Evolutionary conservation across 441 rosid genomes (phyloP).

Genomic region (Syzygium syzygioides): DNA sequence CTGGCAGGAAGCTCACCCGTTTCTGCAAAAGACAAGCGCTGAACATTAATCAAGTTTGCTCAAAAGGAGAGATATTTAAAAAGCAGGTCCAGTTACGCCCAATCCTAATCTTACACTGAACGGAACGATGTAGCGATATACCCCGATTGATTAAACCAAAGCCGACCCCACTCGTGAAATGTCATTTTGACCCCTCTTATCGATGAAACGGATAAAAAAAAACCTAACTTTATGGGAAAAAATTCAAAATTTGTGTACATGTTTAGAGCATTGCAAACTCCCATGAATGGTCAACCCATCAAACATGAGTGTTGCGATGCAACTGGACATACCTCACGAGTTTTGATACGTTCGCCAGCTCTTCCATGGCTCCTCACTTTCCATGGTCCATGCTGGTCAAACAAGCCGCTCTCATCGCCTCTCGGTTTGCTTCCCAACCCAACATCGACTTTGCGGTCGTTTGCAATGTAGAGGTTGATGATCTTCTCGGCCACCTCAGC

Average conservation of each 20-base stretch:
- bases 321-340: conserved; percentile 32
- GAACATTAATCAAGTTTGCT: background rate
- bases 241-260: background rate
- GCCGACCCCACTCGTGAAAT: background rate
- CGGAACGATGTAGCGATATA: background rate
- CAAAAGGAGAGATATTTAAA: background rate
- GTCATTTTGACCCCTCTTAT: background rate
- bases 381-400: conserved; percentile 23
- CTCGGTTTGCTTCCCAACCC: conserved; percentile 8
- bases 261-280: background rate
- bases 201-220: background rate
- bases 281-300: background rate
- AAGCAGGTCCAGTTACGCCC: background rate
- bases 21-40: conserved; percentile 37
- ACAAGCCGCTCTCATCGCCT: background rate
- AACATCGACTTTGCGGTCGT: background rate
- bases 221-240: background rate
- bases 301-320: conserved; percentile 5
- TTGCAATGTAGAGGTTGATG: conserved; percentile 41
- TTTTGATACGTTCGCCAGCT: conserved; percentile 26
- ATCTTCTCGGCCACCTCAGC: conserved; percentile 66
- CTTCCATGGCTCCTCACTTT: conserved; percentile 19
- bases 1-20: conserved; percentile 71
- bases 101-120: background rate
- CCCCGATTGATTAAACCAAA: background rate